Percentiles rank a stretch among this genome's conserved stretches.
Evolutionary conservation across 805 yeast genomes (phyloP).

Genomic region (Starmerella vaccinii): DNA sequence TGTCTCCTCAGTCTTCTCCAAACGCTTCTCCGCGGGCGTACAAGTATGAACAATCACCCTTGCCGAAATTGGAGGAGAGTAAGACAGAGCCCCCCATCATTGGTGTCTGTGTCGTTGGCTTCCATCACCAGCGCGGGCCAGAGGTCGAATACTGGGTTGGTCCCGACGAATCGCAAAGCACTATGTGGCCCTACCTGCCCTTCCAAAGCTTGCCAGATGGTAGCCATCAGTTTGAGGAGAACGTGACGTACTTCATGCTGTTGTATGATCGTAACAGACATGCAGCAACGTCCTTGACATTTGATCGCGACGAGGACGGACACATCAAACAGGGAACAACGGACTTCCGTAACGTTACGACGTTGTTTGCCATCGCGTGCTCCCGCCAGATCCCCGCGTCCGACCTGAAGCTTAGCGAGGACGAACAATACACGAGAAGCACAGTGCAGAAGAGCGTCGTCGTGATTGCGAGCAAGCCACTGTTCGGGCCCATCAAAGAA

Average conservation of each 20-base stretch:
- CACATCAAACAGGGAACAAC: conserved; percentile 33
- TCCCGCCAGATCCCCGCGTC: conserved; percentile 67
- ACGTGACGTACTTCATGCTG: conserved; percentile 81
- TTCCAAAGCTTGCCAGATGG: conserved; percentile 97
- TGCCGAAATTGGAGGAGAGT: conserved; percentile 2
- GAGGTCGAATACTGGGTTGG: conserved; percentile 87
- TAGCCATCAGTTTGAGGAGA: conserved; percentile 84
- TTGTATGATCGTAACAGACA: conserved; percentile 50
- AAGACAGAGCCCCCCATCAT: conserved; percentile 39
- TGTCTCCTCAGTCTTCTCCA: conserved; percentile 10
- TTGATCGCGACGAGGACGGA: conserved; percentile 33
- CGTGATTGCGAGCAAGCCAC: conserved; percentile 73
- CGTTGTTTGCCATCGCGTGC: conserved; percentile 92
- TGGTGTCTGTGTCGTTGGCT: conserved; percentile 83
- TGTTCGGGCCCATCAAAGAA: conserved; percentile 75
- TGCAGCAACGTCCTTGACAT: conserved; percentile 37
- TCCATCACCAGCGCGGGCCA: conserved; percentile 88
- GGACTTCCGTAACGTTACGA: conserved; percentile 40
- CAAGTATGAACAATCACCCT: conserved; percentile 17
- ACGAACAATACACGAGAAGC: conserved; percentile 63
- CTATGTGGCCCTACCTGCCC: conserved; percentile 76
- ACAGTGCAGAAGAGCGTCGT: conserved; percentile 88
- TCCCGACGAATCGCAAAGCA: conserved; percentile 34
- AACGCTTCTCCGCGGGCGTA: conserved; percentile 17
- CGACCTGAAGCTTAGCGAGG: conserved; percentile 42